phyloP scores from a whole-genome alignment of 768 basidiomycete species.

The Infundibulicybe gibba region DNA sequence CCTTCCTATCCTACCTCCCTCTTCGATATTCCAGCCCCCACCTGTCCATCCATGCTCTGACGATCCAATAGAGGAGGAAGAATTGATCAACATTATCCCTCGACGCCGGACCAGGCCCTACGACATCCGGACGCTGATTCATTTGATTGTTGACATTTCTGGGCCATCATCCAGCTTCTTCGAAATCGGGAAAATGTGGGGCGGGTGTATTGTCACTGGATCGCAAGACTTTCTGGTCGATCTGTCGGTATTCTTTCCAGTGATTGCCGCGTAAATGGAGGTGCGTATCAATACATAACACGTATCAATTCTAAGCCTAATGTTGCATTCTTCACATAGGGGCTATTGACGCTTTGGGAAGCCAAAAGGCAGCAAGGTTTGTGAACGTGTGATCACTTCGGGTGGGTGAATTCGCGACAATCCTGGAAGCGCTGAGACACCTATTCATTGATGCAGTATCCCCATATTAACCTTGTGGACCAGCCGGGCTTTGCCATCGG shows the following conservation, averaged over 20 bases:
- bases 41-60: slow-evolving; percentile 20
- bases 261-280: slow-evolving; percentile 36
- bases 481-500: slow-evolving; percentile 38
- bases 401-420: slow-evolving; percentile 16
- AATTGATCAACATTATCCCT: slow-evolving; percentile 26
- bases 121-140: slow-evolving; percentile 24
- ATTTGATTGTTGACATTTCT: slow-evolving; percentile 19
- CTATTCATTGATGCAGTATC: background rate
- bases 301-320: background rate
- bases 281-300: slow-evolving; percentile 10
- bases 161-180: slow-evolving; percentile 20
- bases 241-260: slow-evolving; percentile 34
- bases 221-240: slow-evolving; percentile 30
- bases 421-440: no score
- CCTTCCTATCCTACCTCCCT: slow-evolving; percentile 36
- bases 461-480: slow-evolving; percentile 35
- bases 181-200: slow-evolving; percentile 36
- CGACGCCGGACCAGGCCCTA: slow-evolving; percentile 24
- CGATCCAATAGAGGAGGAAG: no score
- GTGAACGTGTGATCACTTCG: slow-evolving; percentile 34
- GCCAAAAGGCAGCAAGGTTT: slow-evolving; percentile 34
- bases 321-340: slow-evolving; percentile 16
- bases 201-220: slow-evolving; percentile 33
- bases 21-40: slow-evolving; percentile 32
- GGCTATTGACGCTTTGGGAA: slow-evolving; percentile 34